Conservation (phyloP, 176 grass and related monocot genomes). For the Triticum timopheevii region DNA sequence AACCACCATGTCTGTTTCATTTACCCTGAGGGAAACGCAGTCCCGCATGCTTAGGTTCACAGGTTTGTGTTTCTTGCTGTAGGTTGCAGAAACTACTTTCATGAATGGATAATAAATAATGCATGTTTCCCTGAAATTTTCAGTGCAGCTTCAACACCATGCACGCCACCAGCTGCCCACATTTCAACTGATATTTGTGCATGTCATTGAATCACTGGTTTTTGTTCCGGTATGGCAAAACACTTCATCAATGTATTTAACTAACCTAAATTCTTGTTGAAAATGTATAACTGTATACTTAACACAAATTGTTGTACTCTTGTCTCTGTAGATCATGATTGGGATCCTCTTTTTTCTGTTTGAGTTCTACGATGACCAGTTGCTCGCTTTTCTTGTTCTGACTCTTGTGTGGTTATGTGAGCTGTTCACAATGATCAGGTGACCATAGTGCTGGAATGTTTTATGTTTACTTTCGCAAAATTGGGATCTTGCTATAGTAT, state of each 20-base stretch:
- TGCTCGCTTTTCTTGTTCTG: constrained; percentile 92
- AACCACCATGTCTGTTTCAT: constrained; percentile 99
- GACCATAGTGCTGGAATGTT: constrained; percentile 11
- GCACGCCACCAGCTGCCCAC: constrained; percentile 90
- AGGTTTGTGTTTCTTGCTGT: constrained; percentile 57
- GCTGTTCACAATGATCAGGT: constrained; percentile 99
- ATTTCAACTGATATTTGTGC: constrained; percentile 97
- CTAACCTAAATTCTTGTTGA: constrained; percentile 9
- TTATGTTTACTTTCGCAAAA: neutral
- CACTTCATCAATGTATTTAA: constrained; percentile 13
- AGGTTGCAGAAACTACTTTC: constrained; percentile 15
- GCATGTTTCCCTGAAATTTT: constrained; percentile 38
- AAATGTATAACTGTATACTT: constrained; percentile 14
- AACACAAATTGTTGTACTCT: constrained; percentile 28
- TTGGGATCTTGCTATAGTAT: neutral
- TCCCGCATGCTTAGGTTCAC: constrained; percentile 98
- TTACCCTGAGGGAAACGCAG: constrained; percentile 97
- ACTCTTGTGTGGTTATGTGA: constrained; percentile 99
- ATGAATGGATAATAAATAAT: constrained; percentile 12
- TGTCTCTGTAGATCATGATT: constrained; percentile 91
- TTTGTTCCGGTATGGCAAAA: constrained; percentile 88
- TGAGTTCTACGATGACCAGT: constrained; percentile 96
- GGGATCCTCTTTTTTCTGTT: constrained; percentile 98
- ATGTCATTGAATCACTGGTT: constrained; percentile 97
- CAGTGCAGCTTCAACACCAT: constrained; percentile 99